Conservation (phyloP, 2,329 filamentous ascomycete species). For the Anisogramma anomala region DNA sequence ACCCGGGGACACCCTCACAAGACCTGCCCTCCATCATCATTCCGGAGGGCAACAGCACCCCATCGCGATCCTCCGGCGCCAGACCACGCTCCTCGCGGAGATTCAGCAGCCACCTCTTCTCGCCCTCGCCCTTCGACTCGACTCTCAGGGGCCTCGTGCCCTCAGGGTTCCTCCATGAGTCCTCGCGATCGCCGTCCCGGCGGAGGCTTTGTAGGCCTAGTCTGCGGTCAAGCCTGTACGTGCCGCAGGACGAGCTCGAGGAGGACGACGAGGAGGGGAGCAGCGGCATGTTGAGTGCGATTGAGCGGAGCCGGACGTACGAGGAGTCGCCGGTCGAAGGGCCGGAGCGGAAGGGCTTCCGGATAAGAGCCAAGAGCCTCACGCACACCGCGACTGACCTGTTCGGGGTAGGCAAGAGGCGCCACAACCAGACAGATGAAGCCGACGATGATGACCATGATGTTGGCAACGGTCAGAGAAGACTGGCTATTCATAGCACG, state of each 20-base stretch:
- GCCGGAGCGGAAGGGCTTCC: constrained; percentile 6
- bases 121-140: constrained; percentile 47
- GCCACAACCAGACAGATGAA: not conserved
- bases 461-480: not conserved
- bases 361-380: constrained; percentile 14
- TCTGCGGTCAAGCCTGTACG: constrained; percentile 43
- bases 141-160: constrained; percentile 47
- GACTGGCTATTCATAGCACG: not conserved
- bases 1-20: constrained; percentile 18
- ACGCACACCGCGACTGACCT: constrained; percentile 13
- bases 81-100: constrained; percentile 28
- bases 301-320: constrained; percentile 10
- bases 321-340: constrained; percentile 1
- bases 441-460: not conserved
- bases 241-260: constrained; percentile 33
- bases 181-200: constrained; percentile 32
- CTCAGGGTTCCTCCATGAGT: constrained; percentile 39
- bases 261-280: constrained; percentile 15
- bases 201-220: constrained; percentile 36
- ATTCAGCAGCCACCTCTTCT: constrained; percentile 40
- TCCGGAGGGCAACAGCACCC: constrained; percentile 16
- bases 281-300: constrained; percentile 7
- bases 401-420: constrained; percentile 8
- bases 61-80: constrained; percentile 22
- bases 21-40: constrained; percentile 2